phyloP scores from a whole-genome alignment of 228 moss, liverwort and hornwort genomes.

The Sphagnum fallax region DNA sequence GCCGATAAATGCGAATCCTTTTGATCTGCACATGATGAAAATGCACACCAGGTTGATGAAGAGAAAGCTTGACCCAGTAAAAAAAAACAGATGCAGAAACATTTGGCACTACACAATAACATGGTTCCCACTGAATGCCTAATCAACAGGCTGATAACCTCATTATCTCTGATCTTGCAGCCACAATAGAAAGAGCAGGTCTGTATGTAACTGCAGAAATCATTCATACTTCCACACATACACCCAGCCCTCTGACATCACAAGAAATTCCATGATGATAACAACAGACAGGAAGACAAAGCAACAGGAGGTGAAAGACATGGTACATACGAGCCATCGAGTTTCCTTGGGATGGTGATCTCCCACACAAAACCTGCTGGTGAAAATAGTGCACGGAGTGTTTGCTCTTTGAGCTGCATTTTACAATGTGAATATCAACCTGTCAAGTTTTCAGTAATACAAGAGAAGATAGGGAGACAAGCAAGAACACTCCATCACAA shows the following conservation, averaged over 20 bases:
- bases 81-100: neutral
- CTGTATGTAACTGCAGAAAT: too few species aligned
- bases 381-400: constrained; percentile 78
- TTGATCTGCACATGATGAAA: constrained; percentile 38
- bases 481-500: neutral
- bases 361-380: constrained; percentile 91
- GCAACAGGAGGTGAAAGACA: too few species aligned
- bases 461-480: neutral
- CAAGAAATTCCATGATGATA: too few species aligned
- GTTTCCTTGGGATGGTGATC: constrained; percentile 82
- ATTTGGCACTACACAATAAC: too few species aligned
- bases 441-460: neutral
- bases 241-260: too few species aligned
- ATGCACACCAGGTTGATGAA: neutral
- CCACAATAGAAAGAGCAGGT: too few species aligned
- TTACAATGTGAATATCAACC: neutral
- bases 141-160: too few species aligned
- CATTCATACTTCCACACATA: too few species aligned
- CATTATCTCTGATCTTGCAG: too few species aligned
- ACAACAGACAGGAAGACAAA: too few species aligned
- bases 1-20: constrained; percentile 94
- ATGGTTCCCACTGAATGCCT: too few species aligned
- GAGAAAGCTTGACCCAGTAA: neutral
- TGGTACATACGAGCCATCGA: constrained; percentile 59
- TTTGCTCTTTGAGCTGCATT: constrained; percentile 70